phyloP scores from a whole-genome alignment of 106 monocot genomes.

The Posidonia australis region DNA sequence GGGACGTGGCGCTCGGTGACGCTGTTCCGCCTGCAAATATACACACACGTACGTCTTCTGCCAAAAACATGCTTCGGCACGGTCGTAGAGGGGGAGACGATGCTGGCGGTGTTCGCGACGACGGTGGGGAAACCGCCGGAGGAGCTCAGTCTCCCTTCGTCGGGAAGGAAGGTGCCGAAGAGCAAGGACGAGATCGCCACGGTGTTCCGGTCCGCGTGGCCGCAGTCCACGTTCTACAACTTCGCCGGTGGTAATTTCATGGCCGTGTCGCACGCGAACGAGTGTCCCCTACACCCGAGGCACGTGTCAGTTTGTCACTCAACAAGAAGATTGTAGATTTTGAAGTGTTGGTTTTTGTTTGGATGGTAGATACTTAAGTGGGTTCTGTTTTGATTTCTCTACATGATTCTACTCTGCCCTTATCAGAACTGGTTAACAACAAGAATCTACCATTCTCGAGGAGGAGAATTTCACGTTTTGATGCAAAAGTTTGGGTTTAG shows the following conservation, averaged over 20 bases:
- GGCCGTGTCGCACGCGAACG: conserved; percentile 9
- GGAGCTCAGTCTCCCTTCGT: not conserved
- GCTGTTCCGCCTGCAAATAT: no score
- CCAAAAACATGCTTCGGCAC: no score
- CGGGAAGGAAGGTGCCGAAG: not conserved
- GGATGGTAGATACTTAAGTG: no score
- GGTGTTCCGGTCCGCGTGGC: not conserved
- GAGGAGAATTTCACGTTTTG: no score
- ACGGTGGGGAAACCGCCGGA: conserved; percentile 15
- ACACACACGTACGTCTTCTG: no score
- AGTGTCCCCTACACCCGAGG: conserved; percentile 10
- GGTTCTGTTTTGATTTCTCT: no score
- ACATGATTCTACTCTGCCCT: no score
- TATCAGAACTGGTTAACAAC: no score
- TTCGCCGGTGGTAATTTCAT: conserved; percentile 21
- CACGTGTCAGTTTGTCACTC: not conserved
- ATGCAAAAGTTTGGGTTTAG: no score
- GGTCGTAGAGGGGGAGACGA: not conserved
- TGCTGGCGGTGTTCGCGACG: conserved; percentile 17
- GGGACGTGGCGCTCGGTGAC: no score
- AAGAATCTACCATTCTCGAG: no score
- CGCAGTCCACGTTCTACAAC: conserved; percentile 11
- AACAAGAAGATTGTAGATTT: not conserved
- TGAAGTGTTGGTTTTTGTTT: not conserved
- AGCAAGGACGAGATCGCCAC: conserved; percentile 2